Evolutionary conservation across 2,329 filamentous ascomycete genomes (phyloP), one percentile per base, ranked within the genome.

Genomic region (Intubia oerlemansii): DNA sequence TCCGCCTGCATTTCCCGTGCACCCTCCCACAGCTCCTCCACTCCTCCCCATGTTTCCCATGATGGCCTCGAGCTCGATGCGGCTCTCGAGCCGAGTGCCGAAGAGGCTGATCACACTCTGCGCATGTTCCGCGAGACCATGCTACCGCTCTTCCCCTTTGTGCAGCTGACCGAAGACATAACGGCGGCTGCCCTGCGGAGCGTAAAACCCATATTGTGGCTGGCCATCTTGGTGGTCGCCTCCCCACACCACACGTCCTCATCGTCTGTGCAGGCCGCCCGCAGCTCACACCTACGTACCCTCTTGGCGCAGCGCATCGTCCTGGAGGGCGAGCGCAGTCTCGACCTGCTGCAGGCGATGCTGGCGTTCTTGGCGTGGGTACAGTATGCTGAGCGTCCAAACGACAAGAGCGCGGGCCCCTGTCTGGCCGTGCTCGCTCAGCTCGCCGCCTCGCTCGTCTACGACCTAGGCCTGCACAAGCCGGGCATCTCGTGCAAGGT

Each of bases 291-390:
- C 18, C 44, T 62, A 4, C 53, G 57, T 12, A 44, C 50, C 20
- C 46, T 56, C 12, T 29, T 65, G 11, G 51, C 55, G 0, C 48
- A 52, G 16, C 50, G 50, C 25, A 41, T 63, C 7, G 38, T 65
- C 4, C 31, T 58, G n/a, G 49, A 57, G n/a, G 45, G 50, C 17
- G 58, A 63, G 25, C 50, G 52, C 25, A 52, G 41, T 24, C 44
- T 65, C 21, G 64, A 68, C 37, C 35, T 66, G 10, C 43, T 68
- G 4, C 41, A 66, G 15, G 45, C 42, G 6, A 42, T 68, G 4
- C 40, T 68, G 13, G 45, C 44, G 15, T 54, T 50, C 28, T 21
- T 39, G 24, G 18, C 31, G 3, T 39, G 32, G 36, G 30, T 32
- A n/a, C 36, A 38, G 26, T 35, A 35, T 19, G n/a, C n/a, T n/a